Evolutionary conservation across 1,284 basidiomycete species (phyloP).

Genomic region (Phylloboletellus chloephorus): DNA sequence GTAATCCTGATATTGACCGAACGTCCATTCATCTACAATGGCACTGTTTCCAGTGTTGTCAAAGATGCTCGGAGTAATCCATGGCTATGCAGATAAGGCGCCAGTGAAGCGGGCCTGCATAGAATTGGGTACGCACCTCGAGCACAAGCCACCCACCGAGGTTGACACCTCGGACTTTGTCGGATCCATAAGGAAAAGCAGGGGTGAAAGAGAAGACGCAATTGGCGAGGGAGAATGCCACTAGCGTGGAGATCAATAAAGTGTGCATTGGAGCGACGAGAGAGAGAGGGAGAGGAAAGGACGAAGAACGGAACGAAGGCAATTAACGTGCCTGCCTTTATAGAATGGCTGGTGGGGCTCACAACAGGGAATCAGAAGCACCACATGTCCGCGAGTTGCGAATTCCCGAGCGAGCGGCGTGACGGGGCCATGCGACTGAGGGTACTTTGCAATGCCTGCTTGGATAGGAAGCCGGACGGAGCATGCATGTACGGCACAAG

Average conservation of each 20-base stretch:
- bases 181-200: slow-evolving; percentile 44
- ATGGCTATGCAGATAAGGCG: slow-evolving; percentile 46
- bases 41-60: slow-evolving; percentile 61
- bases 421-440: slow-evolving; percentile 8
- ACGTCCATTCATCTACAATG: slow-evolving; percentile 81
- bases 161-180: slow-evolving; percentile 52
- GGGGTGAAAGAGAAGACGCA: slow-evolving; percentile 31
- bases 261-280: slow-evolving; percentile 9
- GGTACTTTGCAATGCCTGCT: neutral
- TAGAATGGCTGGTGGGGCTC: slow-evolving; percentile 4
- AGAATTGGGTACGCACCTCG: slow-evolving; percentile 42
- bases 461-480: neutral
- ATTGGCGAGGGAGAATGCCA: slow-evolving; percentile 15
- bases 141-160: slow-evolving; percentile 74
- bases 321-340: slow-evolving; percentile 16
- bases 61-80: slow-evolving; percentile 86
- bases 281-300: neutral
- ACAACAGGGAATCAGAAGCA: slow-evolving; percentile 10
- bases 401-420: neutral
- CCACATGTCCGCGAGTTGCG: slow-evolving; percentile 11
- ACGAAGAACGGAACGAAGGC: neutral
- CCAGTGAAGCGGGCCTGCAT: neutral
- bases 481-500: slow-evolving; percentile 3
- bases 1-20: slow-evolving; percentile 56
- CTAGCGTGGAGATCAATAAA: slow-evolving; percentile 14